Percentiles rank a stretch among this genome's conserved stretches.
phyloP scores from a whole-genome alignment of 2,329 filamentous ascomycete species.

The Capronia coronata region DNA sequence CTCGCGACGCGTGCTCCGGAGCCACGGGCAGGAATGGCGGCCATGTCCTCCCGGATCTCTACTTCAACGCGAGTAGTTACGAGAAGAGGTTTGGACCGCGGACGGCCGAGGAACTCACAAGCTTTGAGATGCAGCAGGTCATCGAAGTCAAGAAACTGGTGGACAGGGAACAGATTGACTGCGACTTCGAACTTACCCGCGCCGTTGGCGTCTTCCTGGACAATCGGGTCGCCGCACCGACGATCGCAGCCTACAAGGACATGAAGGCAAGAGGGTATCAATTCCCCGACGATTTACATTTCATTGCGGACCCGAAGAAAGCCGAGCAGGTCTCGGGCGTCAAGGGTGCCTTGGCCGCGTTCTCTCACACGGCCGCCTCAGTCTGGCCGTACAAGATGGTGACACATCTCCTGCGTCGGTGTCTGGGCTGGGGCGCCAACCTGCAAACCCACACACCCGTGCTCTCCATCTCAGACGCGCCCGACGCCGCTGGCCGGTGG shows the following conservation, averaged over 20 bases:
- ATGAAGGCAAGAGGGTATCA: constrained; percentile 30
- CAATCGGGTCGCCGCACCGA: constrained; percentile 30
- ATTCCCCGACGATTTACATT: constrained; percentile 30
- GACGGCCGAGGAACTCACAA: constrained; percentile 35
- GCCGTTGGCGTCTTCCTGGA: constrained; percentile 37
- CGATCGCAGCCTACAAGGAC: constrained; percentile 31
- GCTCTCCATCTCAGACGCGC: constrained; percentile 28
- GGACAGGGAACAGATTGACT: constrained; percentile 39
- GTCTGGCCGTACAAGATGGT: constrained; percentile 72
- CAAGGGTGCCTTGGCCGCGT: constrained; percentile 34
- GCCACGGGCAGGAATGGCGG: constrained; percentile 44
- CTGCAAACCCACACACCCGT: constrained; percentile 51
- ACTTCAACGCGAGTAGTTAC: constrained; percentile 34
- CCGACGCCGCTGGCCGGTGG: constrained; percentile 43
- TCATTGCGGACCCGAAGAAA: constrained; percentile 21
- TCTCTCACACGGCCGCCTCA: constrained; percentile 32
- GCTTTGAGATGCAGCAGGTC: constrained; percentile 40
- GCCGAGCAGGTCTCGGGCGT: constrained; percentile 32
- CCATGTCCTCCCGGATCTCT: constrained; percentile 41
- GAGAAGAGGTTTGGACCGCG: constrained; percentile 33
- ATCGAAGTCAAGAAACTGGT: constrained; percentile 36
- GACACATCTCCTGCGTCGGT: constrained; percentile 59
- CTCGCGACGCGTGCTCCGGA: constrained; percentile 39
- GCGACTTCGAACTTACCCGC: constrained; percentile 38
- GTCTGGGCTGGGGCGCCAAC: constrained; percentile 47